phyloP scores from a whole-genome alignment of 495 filamentous ascomycete species.

The Lasiosphaeria ovina region DNA sequence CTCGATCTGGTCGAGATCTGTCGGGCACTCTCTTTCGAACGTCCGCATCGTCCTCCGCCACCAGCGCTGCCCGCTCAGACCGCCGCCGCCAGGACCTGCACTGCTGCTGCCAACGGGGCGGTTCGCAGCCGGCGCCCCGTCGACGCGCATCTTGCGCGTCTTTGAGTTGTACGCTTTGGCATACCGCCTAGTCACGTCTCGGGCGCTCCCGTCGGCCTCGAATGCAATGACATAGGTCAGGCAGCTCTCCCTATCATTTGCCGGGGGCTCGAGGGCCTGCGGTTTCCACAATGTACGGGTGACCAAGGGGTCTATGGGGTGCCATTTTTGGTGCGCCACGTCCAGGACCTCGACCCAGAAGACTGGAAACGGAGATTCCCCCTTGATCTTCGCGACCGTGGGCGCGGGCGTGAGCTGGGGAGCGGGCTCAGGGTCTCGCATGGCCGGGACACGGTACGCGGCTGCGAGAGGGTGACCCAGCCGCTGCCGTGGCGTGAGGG shows the following conservation, averaged over 20 bases:
- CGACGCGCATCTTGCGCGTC: constrained; percentile 73
- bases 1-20: constrained; percentile 80
- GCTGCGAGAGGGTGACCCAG: constrained; percentile 45
- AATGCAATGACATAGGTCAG: constrained; percentile 87
- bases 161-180: constrained; percentile 83
- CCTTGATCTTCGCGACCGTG: constrained; percentile 41
- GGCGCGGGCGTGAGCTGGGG: constrained; percentile 24
- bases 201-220: constrained; percentile 65
- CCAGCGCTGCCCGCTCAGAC: constrained; percentile 62
- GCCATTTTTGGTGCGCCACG: constrained; percentile 81
- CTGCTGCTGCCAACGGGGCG: background rate
- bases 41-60: constrained; percentile 59
- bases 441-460: constrained; percentile 35
- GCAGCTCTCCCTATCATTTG: constrained; percentile 65
- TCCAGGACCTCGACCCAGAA: constrained; percentile 96
- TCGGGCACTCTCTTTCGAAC: constrained; percentile 54
- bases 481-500: constrained; percentile 27
- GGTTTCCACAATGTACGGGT: constrained; percentile 74
- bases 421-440: constrained; percentile 18
- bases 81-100: background rate
- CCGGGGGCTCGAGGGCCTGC: constrained; percentile 71
- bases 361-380: constrained; percentile 71
- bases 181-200: constrained; percentile 81
- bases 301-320: constrained; percentile 81
- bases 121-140: constrained; percentile 35